Base-by-base conservation (phyloP, 2,329 filamentous ascomycete species). In the Tolypocladium paradoxum region DNA sequence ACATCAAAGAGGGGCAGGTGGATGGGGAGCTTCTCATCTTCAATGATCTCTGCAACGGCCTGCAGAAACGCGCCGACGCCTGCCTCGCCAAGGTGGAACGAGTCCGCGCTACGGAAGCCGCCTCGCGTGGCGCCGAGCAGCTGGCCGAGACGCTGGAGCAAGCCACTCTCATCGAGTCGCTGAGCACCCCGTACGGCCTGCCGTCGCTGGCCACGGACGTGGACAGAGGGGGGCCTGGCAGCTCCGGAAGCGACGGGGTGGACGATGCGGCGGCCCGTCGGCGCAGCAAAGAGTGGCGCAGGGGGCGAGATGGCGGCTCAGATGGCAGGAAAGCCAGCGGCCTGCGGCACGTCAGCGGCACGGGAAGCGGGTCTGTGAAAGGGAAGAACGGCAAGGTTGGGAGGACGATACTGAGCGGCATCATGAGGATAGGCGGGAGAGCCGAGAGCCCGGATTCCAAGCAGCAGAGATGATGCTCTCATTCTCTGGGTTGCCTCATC, bases 11-110 rank as follows among this genome's bases (percentile, higher is more conserved):
- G 33, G 49, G 55, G 6, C 55, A 66, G 2, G 61, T 62, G 3
- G 71, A 78, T n/a, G 76, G 76, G 36, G 79, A 82, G 38, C 67
- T 83, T 2, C 67, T 75, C 34, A 65, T 73, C 22, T 83, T 83
- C 58, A 75, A 81, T 58, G 68, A 68, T 1, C 60, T 76, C n/a
- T 83, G 79, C 57, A 56, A 72, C 40, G 65, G 64, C 3, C 67
- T 83, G 4, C 77, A 83, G 54, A 67, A 66, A 52, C 76, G 77
- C 7, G 73, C 78, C 1, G 73, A 78, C 43, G 70, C 73, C 3
- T 82, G 78, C 56, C 71, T 79, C 43, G 70, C 72, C 16, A 73
- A 73, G 50, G 69, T 80, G 5, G 76, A 81, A 53, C 63, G 66
- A 3, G 62, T 73, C 8, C 76, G 76, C 4, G 65, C 64, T 22